These are phyloP conservation scores for Eragrostis nindensis DNA, from an alignment of 176 grass and related monocot species.

Conservation along the genomic window DNA sequence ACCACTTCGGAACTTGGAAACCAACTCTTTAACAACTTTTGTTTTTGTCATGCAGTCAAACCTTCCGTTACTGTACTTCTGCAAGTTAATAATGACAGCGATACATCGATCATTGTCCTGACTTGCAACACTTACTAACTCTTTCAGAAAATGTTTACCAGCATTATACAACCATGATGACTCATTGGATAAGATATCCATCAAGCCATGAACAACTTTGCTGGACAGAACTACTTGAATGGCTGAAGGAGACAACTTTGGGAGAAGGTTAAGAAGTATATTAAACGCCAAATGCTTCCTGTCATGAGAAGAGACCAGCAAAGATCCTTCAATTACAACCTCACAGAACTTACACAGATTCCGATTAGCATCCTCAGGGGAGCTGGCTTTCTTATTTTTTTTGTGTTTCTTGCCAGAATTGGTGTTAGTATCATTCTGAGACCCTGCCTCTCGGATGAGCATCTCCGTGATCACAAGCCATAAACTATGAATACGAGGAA, in stretches of 20 bases:
- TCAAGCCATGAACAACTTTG: slow-evolving; percentile 85
- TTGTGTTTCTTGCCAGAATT: slow-evolving; percentile 88
- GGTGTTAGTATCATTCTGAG: slow-evolving; percentile 48
- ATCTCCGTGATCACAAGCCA: slow-evolving; percentile 76
- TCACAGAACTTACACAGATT: slow-evolving; percentile 84
- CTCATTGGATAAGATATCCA: slow-evolving; percentile 88
- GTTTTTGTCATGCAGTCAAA: slow-evolving; percentile 87
- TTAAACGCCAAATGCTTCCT: slow-evolving; percentile 85
- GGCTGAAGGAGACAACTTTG: slow-evolving; percentile 65
- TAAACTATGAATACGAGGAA: slow-evolving; percentile 88
- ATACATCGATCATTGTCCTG: slow-evolving; percentile 73
- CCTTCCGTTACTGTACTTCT: slow-evolving; percentile 82
- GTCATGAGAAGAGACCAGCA: slow-evolving; percentile 94
- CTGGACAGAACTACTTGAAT: slow-evolving; percentile 76
- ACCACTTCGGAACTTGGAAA: slow-evolving; percentile 58
- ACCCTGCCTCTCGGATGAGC: slow-evolving; percentile 54
- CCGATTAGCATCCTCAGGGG: slow-evolving; percentile 58
- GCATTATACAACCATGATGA: slow-evolving; percentile 85
- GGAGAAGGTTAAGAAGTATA: slow-evolving; percentile 71
- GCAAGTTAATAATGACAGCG: slow-evolving; percentile 78
- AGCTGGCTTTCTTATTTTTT: slow-evolving; percentile 70
- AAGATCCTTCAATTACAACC: slow-evolving; percentile 86
- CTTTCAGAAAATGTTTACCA: slow-evolving; percentile 82
- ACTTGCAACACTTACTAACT: slow-evolving; percentile 64
- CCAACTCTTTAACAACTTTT: slow-evolving; percentile 73